Evolutionary conservation across 1,139 yeast species (phyloP), one percentile per base, ranked within the genome.

Genomic region (Yamadazyma membranifaciens): DNA sequence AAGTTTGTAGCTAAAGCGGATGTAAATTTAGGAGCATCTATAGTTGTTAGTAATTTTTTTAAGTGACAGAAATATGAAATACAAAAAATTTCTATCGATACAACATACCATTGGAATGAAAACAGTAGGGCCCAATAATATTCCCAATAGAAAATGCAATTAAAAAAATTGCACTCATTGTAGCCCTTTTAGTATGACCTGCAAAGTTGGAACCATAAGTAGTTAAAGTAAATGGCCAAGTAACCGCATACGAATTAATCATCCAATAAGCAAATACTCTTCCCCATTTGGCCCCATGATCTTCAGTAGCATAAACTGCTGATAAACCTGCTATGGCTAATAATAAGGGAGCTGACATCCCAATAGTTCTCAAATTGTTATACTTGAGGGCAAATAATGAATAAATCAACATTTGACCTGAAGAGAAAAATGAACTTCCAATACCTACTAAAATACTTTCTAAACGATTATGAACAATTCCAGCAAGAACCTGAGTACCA

Each of bases 1-100:
- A 45, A 39, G 24, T 30, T 43, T 9, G 48, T 45, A n/a, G 48
- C 48, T 24, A 45, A n/a, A 4, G 80, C 83, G 3, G 73, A 65
- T 2, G 42, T 15, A 44, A 62, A 63, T 28, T 48, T 59, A 24
- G 69, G 69, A 10, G 64, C 60, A 44, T 63, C n/a, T n/a, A n/a
- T n/a, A n/a, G n/a, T n/a, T n/a, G n/a, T n/a, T n/a, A n/a, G n/a
- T n/a, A n/a, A n/a, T n/a, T n/a, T n/a, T n/a, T n/a, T n/a, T n/a
- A n/a, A n/a, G n/a, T n/a, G n/a, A n/a, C n/a, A n/a, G n/a, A n/a
- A n/a, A n/a, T n/a, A n/a, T n/a, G n/a, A n/a, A n/a, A n/a, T n/a
- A n/a, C n/a, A n/a, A n/a, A n/a, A n/a, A n/a, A n/a, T n/a, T n/a
- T n/a, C n/a, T n/a, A n/a, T n/a, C n/a, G n/a, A n/a, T n/a, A n/a